Conservation (phyloP, 345 rosid species). For the Salix dunnii region DNA sequence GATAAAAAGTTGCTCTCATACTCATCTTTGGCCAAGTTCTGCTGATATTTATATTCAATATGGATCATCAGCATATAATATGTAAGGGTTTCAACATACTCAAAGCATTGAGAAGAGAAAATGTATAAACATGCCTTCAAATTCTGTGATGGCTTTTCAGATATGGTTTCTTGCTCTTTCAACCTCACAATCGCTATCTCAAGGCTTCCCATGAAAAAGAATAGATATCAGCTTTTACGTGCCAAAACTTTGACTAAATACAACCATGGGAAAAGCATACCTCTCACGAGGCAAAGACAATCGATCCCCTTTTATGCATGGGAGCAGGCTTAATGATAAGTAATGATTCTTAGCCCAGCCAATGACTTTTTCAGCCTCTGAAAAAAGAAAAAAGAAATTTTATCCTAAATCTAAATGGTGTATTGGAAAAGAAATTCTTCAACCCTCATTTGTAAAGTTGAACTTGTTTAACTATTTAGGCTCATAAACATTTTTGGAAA, state of each 20-base stretch:
- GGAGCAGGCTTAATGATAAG: constrained; percentile 60
- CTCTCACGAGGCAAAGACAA: constrained; percentile 79
- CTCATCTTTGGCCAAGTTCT: constrained; percentile 89
- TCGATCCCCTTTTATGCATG: constrained; percentile 62
- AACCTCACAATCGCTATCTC: constrained; percentile 74
- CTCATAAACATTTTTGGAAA: background rate
- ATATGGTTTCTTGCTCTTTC: constrained; percentile 69
- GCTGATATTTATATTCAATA: constrained; percentile 28
- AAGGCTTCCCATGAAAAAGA: constrained; percentile 57
- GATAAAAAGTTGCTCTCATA: constrained; percentile 86
- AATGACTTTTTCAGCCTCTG: constrained; percentile 90
- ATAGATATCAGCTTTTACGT: constrained; percentile 25
- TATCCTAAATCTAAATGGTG: background rate
- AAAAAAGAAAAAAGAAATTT: constrained; percentile 4
- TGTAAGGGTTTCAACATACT: constrained; percentile 12
- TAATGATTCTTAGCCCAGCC: constrained; percentile 98
- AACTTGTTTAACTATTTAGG: background rate
- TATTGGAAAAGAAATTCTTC: background rate
- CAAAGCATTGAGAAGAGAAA: constrained; percentile 1
- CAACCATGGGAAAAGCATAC: constrained; percentile 30
- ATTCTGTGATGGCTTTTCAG: constrained; percentile 66
- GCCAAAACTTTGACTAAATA: background rate
- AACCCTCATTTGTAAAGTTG: background rate
- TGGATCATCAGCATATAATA: constrained; percentile 11
- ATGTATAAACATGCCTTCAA: constrained; percentile 56